Percentiles rank a stretch among this genome's conserved stretches.
These are phyloP conservation scores for Flaveria brownii DNA, from an alignment of 129 eudicot genomes.

Conservation along the genomic window DNA sequence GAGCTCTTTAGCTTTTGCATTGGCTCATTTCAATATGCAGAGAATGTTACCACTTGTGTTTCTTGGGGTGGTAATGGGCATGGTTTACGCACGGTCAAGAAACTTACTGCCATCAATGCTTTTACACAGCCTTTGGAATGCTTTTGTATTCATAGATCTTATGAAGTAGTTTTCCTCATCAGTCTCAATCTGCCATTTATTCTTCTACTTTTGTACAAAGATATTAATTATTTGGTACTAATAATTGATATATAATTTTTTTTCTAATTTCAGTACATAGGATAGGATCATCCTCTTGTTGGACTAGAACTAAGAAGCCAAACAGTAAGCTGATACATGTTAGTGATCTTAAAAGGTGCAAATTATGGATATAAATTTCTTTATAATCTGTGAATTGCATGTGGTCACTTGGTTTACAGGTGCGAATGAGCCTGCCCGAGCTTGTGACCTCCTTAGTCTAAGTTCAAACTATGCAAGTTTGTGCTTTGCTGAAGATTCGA, in stretches of 20 bases:
- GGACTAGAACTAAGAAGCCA: not conserved
- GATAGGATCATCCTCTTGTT: not conserved
- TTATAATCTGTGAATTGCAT: not conserved
- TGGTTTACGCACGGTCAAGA: slow-evolving; percentile 62
- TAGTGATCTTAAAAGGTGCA: not conserved
- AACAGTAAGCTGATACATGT: not conserved
- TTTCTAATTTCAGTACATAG: not conserved
- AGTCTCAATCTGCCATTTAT: slow-evolving; percentile 6
- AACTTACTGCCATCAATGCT: slow-evolving; percentile 63
- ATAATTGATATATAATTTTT: not conserved
- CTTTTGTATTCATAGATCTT: slow-evolving; percentile 69
- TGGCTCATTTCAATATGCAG: slow-evolving; percentile 70
- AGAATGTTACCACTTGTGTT: slow-evolving; percentile 66
- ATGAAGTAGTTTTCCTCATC: not conserved
- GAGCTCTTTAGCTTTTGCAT: slow-evolving; percentile 67
- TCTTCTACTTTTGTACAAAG: slow-evolving; percentile 19
- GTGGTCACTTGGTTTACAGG: not conserved
- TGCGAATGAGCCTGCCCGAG: too few relatives aligned
- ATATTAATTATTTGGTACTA: not conserved
- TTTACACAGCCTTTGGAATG: slow-evolving; percentile 74
- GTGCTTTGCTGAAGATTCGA: too few relatives aligned
- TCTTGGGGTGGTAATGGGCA: slow-evolving; percentile 65
- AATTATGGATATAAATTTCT: not conserved
- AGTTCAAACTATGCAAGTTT: too few relatives aligned
- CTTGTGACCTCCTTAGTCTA: too few relatives aligned